These are phyloP conservation scores for Amniculicola lignicola DNA, from an alignment of 495 filamentous ascomycete genomes.

Conservation along the genomic window DNA sequence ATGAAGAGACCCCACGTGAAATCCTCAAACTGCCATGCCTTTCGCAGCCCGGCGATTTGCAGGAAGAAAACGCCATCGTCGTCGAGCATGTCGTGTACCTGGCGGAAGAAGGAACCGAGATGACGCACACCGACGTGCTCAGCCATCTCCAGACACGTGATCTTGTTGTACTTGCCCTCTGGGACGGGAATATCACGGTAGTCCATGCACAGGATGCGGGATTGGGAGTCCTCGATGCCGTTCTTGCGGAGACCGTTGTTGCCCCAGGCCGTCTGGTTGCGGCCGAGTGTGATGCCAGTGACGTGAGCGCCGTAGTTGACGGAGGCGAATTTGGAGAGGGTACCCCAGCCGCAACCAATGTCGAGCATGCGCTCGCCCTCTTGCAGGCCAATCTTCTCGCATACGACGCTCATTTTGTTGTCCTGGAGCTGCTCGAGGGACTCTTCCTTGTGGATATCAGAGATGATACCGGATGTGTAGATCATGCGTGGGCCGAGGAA, in stretches of 20 bases:
- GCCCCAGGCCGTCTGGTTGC: constrained; percentile 82
- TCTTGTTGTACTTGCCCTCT: constrained; percentile 71
- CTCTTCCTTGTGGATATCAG: constrained; percentile 71
- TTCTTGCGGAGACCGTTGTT: constrained; percentile 68
- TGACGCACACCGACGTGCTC: constrained; percentile 84
- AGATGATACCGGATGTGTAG: constrained; percentile 81
- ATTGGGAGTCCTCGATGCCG: constrained; percentile 67
- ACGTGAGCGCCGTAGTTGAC: constrained; percentile 73
- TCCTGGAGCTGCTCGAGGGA: constrained; percentile 81
- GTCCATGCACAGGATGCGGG: constrained; percentile 75
- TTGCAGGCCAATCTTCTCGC: constrained; percentile 77
- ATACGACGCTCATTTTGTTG: constrained; percentile 83
- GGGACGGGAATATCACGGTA: constrained; percentile 77
- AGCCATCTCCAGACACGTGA: constrained; percentile 86
- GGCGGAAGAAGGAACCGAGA: constrained; percentile 63
- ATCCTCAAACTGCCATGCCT: constrained; percentile 86
- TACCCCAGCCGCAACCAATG: constrained; percentile 87
- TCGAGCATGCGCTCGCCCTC: constrained; percentile 71
- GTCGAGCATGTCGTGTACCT: constrained; percentile 80
- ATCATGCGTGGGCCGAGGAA: constrained; percentile 89
- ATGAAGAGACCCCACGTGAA: constrained; percentile 84
- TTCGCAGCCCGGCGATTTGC: constrained; percentile 77
- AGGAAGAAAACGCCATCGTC: constrained; percentile 83
- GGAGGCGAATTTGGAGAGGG: constrained; percentile 74
- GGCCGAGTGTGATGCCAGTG: constrained; percentile 76